Conservation (phyloP, 1,284 basidiomycete species). For the Pyrrhoderma lamaoense region DNA sequence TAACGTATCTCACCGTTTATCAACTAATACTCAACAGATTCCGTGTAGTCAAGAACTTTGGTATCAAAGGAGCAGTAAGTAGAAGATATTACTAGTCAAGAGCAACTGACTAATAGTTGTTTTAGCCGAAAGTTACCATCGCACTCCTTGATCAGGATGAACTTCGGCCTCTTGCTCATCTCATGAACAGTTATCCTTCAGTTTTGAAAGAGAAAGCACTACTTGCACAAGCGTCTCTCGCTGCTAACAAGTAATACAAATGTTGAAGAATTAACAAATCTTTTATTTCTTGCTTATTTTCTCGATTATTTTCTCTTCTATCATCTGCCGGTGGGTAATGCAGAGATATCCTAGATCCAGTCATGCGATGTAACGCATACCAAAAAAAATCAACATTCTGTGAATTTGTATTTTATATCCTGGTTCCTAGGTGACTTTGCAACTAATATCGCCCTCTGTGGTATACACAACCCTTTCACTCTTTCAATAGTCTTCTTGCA, state of each 20-base stretch:
- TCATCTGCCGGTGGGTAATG: too few species aligned
- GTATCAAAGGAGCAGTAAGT: constrained; percentile 70
- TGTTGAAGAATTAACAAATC: too few species aligned
- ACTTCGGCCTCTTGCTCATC: constrained; percentile 70
- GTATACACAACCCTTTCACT: too few species aligned
- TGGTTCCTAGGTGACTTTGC: too few species aligned
- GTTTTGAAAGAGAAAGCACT: constrained; percentile 72
- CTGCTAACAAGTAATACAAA: constrained; percentile 20
- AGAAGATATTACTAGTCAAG: constrained; percentile 11
- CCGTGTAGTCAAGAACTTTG: constrained; percentile 72
- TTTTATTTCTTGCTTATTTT: too few species aligned
- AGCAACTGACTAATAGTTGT: constrained; percentile 9
- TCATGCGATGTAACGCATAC: too few species aligned
- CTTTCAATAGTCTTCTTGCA: too few species aligned
- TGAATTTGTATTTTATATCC: too few species aligned
- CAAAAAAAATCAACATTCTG: too few species aligned
- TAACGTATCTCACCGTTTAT: background rate
- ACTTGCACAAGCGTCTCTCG: constrained; percentile 30
- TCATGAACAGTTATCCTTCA: constrained; percentile 81
- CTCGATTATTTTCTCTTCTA: too few species aligned
- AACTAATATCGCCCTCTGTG: too few species aligned
- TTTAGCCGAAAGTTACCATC: constrained; percentile 75
- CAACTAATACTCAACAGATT: constrained; percentile 36
- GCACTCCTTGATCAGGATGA: constrained; percentile 79
- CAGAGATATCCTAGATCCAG: too few species aligned